Evolutionary conservation across 768 basidiomycete genomes (phyloP), one percentile per base, ranked within the genome.

Genomic region (Lactarius sp.): DNA sequence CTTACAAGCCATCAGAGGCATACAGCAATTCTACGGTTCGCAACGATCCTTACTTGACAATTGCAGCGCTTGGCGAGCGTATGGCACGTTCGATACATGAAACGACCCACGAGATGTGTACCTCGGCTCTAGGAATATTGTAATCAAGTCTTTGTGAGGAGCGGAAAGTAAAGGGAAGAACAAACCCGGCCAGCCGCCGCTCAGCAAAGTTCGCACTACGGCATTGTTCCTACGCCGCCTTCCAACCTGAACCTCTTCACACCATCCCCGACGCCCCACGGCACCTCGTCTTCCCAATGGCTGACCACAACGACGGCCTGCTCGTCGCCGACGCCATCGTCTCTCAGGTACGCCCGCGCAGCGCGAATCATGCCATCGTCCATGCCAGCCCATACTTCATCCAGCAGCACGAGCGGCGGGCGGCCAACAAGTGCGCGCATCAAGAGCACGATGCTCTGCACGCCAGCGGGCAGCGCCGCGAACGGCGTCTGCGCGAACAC

Each of bases 301-400:
- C 87, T 92, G 60, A 98, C 83, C 3, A 92, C 87, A 0, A 98
- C 80, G 27, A 93, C 87, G 2, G 87, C 88, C 76, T 97, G 93
- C 49, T 81, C 76, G 12, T 73, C 68, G 22, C 75, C 76, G 27
- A 87, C 84, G 1, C 75, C 85, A 2, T 74, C 77, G 2, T 69
- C 71, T 12, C 86, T 77, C 50, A 99, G 71, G 70, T 92, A 91
- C 47, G 67, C 68, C 66, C 82, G 77, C 47, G 85, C 90, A 42
- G 82, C 81, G 18, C 73, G 73, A 36, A 95, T 84, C 85, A 92
- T 91, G 6, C 73, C 75, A 50, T 84, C 86, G 66, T 91, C 91
- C 92, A 98, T 95, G 31, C 94, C 95, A 27, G 90, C 86, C 84
- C 92, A 94, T 9, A 87, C 90, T 72, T 99, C 96, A 70, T 99